Percentiles rank a stretch among this genome's conserved stretches.
phyloP scores from a whole-genome alignment of 2,329 filamentous ascomycete species.

The Sarocladium strictum region DNA sequence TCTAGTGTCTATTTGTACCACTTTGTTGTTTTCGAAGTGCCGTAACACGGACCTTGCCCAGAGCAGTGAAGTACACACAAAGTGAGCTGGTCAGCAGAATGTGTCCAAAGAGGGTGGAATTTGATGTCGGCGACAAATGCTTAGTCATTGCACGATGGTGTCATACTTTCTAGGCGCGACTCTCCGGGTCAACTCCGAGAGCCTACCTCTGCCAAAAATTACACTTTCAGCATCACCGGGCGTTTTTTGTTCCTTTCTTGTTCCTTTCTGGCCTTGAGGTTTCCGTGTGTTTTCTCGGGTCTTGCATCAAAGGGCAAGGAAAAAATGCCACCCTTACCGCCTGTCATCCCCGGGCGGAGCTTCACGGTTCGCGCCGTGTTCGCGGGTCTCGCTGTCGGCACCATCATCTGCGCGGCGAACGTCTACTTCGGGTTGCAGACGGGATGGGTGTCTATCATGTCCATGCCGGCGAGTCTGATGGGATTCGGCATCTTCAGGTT shows the following conservation, averaged over 20 bases:
- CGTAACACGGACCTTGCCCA: too few relatives aligned
- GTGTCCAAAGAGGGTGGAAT: neutral
- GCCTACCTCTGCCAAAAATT: neutral
- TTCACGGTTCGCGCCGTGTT: slow-evolving; percentile 79
- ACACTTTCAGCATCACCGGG: neutral
- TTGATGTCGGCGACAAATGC: neutral
- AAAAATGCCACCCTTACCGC: slow-evolving; percentile 17
- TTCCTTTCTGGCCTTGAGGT: neutral
- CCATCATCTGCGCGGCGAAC: slow-evolving; percentile 92
- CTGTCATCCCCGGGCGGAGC: slow-evolving; percentile 47
- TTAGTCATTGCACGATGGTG: neutral
- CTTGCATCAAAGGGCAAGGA: neutral
- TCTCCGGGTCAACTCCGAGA: neutral
- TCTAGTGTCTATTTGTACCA: too few relatives aligned
- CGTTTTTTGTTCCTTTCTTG: too few relatives aligned
- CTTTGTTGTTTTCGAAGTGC: too few relatives aligned
- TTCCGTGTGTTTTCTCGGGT: neutral
- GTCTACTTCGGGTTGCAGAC: slow-evolving; percentile 99
- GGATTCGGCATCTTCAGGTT: slow-evolving; percentile 91
- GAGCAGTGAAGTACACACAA: too few relatives aligned
- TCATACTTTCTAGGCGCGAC: neutral
- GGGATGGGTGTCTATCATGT: slow-evolving; percentile 71
- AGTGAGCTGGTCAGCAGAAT: too few relatives aligned
- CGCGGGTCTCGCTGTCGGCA: slow-evolving; percentile 76
- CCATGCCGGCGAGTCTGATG: slow-evolving; percentile 91